Base-by-base conservation (phyloP, 2,329 filamentous ascomycete species). In the Epichloe coenophiala region DNA sequence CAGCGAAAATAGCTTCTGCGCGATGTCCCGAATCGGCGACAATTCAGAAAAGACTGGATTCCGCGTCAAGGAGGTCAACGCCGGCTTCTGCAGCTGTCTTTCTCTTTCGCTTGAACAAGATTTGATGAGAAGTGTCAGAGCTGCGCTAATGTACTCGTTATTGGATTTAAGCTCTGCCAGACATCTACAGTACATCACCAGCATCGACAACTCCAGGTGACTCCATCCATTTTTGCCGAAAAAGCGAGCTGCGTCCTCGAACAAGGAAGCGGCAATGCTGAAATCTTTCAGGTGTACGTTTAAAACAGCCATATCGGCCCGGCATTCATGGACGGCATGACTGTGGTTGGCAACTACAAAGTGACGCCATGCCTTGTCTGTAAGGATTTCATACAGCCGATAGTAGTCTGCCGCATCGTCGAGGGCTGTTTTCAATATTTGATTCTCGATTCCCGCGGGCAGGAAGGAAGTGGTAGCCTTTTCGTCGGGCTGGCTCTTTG, bases 111-210 rank as follows among this genome's bases (percentile, higher is more conserved):
- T 72, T 0, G 68, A 68, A 4, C 78, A 82, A 1, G 80, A 77
- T 61, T 87, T 89, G 7, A 77, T 78, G 11, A 93, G 68, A 1
- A 96, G 70, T 59, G 85, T 84, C 13, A 96, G 71, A 8, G 88
- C 75, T 8, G 86, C 82, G 23, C 80, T 78, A 15, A 90, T 81
- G 59, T 89, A 94, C 54, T 95, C 88, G 48, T 91, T 85, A 53
- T 81, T 81, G 13, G 81, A 80, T 46, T 84, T 74, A 31, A 95
- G 75, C 58, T 87, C 77, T 56, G 86, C 84, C 31, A 98, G 74
- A 63, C 90, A 97, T 46, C 79, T 77, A 0, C 86, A 80, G 63
- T 96, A 93, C 75, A 96, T 84, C 56, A 87, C 79, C 5, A 97
- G 75, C 77, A 95, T 86, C 1, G 84, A 84, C 3, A 88, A 72